Base-by-base conservation (phyloP, 108 stramenopile genomes). In the Mediolabrus comicus region DNA sequence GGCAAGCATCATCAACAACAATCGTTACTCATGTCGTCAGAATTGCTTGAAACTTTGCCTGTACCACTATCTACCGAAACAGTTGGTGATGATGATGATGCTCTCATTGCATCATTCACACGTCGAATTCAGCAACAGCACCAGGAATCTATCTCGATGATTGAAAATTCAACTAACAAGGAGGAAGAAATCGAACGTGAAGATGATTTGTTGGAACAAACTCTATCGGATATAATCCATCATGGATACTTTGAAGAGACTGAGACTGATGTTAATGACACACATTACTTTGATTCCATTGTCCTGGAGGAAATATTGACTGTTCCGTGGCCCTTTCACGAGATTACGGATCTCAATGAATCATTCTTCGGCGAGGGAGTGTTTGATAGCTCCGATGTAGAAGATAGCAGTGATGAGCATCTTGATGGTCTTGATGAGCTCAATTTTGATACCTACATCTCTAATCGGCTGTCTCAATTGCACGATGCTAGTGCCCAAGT, bases 251-350 rank as follows among this genome's bases (percentile, higher is more conserved):
- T 67, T 57, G 70, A 60, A 8, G 66, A 72, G 16, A 38, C 63
- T 34, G 67, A 58, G 16, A 57, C 12, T 28, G 71, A 79, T 28
- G n/a, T 49, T 22, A 49, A 49, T 49, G 46, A 22, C 19, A 22
- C 19, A 24, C 46, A 49, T 9, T 33, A 55, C 53, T 79, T 72
- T 19, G 71, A 72, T 36, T 71, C 78, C 12, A 68, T 79, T 24
- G 78, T 79, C 38, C 38, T 79, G 26, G 78, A 79, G 28, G 78
- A 72, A 79, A 46, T 79, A 2, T 32, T 72, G 35, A 79, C 67
- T 30, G 65, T 79, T 9, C 78, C 78, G 12, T 79, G 78, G 78
- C 78, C 78, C 6, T 79, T 79, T 52, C 57, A 79, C 34, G 46
- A 49, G 22, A 22, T 65, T 22, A 34, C 72, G 5, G 62, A 67